Conservation (phyloP, 495 filamentous ascomycete genomes). For the Cladorrhinum samala region DNA sequence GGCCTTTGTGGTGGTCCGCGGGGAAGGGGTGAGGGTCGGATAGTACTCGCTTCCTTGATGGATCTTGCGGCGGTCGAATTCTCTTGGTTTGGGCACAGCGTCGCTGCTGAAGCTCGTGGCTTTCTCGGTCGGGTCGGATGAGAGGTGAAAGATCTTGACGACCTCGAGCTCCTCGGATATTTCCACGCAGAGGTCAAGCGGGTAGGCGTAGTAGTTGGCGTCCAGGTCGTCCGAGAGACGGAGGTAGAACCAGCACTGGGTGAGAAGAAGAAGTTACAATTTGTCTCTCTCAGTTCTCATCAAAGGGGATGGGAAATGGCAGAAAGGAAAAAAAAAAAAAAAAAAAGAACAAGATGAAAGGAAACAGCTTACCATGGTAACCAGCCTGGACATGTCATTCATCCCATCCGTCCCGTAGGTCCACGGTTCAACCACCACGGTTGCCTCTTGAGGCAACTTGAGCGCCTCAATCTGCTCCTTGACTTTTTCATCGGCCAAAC, state of each 20-base stretch:
- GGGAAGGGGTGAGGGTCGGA: constrained; percentile 58
- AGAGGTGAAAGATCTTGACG: constrained; percentile 50
- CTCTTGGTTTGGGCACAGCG: too few relatives aligned
- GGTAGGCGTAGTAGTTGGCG: constrained; percentile 71
- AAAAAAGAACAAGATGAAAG: not conserved
- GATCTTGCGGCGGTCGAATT: too few relatives aligned
- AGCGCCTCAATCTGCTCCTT: constrained; percentile 63
- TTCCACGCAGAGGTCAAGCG: constrained; percentile 68
- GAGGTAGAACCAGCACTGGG: constrained; percentile 63
- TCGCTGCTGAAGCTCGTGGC: constrained; percentile 46
- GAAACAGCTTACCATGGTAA: not conserved
- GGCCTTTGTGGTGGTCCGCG: constrained; percentile 64
- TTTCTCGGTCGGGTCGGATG: constrained; percentile 37
- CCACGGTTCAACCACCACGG: constrained; percentile 62
- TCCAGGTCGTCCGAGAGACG: constrained; percentile 51
- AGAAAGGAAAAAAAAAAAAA: constrained; percentile 49
- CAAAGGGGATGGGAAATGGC: too few relatives aligned
- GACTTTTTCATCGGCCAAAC: constrained; percentile 49
- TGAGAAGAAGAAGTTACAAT: too few relatives aligned
- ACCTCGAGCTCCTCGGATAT: constrained; percentile 58
- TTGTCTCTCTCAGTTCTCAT: too few relatives aligned
- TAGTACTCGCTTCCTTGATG: constrained; percentile 64
- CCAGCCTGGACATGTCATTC: constrained; percentile 25
- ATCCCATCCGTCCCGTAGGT: constrained; percentile 50
- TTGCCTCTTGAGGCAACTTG: constrained; percentile 54